A percentile compares a stretch with the other conserved stretches of the same genome.
Conservation (phyloP, 805 yeast species). For the Wickerhamomyces tratensis region DNA sequence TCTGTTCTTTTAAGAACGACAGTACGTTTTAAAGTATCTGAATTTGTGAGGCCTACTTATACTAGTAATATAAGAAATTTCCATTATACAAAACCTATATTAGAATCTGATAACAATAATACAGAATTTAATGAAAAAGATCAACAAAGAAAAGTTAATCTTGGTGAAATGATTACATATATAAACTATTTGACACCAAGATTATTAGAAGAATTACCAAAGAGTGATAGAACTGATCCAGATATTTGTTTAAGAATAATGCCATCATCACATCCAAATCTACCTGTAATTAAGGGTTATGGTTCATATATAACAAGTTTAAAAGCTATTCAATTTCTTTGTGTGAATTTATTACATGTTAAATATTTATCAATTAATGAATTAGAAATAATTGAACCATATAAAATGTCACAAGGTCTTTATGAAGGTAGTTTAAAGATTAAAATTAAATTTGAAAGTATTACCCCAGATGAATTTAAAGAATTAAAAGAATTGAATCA, state of each 20-base stretch:
- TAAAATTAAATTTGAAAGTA: slow-evolving; percentile 27
- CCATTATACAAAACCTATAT: too few species aligned
- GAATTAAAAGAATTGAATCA: background rate
- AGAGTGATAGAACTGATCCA: slow-evolving; percentile 32
- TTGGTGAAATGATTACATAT: slow-evolving; percentile 43
- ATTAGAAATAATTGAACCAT: slow-evolving; percentile 21
- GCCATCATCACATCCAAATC: slow-evolving; percentile 42
- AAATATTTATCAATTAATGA: slow-evolving; percentile 46
- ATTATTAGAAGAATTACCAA: slow-evolving; percentile 35
- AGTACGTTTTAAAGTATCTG: too few species aligned
- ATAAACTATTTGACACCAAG: slow-evolving; percentile 40
- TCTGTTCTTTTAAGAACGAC: too few species aligned
- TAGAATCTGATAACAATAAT: background rate
- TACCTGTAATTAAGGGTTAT: slow-evolving; percentile 49
- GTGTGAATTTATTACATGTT: slow-evolving; percentile 46
- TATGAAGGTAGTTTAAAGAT: slow-evolving; percentile 33
- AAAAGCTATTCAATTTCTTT: slow-evolving; percentile 43
- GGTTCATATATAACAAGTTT: slow-evolving; percentile 45
- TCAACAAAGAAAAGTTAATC: slow-evolving; percentile 25
- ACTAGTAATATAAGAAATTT: too few species aligned
- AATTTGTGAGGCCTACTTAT: too few species aligned
- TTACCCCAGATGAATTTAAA: background rate
- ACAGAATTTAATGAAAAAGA: background rate
- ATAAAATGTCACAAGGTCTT: slow-evolving; percentile 3
- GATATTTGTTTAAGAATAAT: slow-evolving; percentile 43